A percentile compares a stretch with the other conserved stretches of the same genome.
Conservation (phyloP, 1,139 yeast genomes). For the Geotrichum candidum region DNA sequence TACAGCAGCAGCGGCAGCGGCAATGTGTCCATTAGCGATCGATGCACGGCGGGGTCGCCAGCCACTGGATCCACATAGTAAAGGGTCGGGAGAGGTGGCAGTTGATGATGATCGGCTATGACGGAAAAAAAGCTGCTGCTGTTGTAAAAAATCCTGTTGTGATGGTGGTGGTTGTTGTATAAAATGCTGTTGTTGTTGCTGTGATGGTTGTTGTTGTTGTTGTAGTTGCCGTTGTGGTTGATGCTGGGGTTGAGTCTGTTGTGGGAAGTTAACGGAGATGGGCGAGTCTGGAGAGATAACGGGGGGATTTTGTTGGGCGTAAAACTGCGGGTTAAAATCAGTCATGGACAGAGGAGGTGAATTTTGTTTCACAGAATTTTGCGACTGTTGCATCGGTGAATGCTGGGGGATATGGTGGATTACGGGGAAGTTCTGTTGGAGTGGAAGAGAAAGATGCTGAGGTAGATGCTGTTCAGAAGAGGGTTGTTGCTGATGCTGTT, state of each 20-base stretch:
- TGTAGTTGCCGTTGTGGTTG: constrained; percentile 2
- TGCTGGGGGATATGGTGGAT: background rate
- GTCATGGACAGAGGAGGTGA: background rate
- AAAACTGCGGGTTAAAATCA: too few relatives aligned
- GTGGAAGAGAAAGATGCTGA: background rate
- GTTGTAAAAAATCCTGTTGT: constrained; percentile 41
- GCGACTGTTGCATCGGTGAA: background rate
- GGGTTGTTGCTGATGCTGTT: background rate
- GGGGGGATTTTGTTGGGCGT: too few relatives aligned
- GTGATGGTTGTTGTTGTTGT: constrained; percentile 2
- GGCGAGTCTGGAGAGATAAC: background rate
- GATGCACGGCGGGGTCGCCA: constrained; percentile 24
- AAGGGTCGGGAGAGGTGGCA: constrained; percentile 17
- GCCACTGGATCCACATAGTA: too few relatives aligned
- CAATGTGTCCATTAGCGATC: constrained; percentile 27
- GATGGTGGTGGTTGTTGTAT: constrained; percentile 19
- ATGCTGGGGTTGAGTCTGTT: background rate
- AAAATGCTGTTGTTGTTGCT: background rate
- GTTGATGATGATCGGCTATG: constrained; percentile 24
- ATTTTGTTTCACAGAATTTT: background rate
- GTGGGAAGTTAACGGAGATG: background rate
- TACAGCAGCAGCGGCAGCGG: constrained; percentile 23
- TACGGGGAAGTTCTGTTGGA: background rate
- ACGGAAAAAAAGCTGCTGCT: constrained; percentile 9
- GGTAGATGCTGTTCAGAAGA: background rate